A percentile compares a stretch with the other conserved stretches of the same genome.
Conservation (phyloP, 352 stramenopile species). For the Detonula confervacea region DNA sequence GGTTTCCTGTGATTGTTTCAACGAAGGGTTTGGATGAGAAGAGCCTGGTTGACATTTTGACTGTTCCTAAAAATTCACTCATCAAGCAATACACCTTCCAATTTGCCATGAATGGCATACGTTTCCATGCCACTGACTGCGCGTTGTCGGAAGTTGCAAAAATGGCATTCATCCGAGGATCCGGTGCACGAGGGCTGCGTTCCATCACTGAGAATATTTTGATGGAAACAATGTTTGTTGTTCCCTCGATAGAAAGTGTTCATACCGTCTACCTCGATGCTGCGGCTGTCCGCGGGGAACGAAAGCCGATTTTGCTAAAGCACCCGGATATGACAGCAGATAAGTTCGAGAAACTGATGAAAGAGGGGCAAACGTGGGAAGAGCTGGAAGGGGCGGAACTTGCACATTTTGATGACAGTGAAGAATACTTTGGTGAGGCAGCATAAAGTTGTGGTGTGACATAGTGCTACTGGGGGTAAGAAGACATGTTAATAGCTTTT, state of each 20-base stretch:
- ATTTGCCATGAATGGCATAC: conserved; percentile 95
- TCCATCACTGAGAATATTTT: conserved; percentile 93
- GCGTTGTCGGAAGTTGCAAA: conserved; percentile 94
- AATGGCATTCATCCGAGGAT: conserved; percentile 92
- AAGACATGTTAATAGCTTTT: no score
- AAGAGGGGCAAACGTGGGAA: conserved; percentile 53
- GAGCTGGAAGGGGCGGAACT: conserved; percentile 59
- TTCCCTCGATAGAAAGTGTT: conserved; percentile 91
- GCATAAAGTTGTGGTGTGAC: no score
- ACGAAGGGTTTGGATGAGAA: conserved; percentile 91
- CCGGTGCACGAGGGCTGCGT: conserved; percentile 94
- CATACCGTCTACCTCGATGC: conserved; percentile 94
- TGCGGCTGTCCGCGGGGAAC: conserved; percentile 89
- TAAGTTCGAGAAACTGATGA: conserved; percentile 76
- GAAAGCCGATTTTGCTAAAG: conserved; percentile 91
- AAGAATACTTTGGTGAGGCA: conserved; percentile 53
- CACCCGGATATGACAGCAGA: conserved; percentile 80
- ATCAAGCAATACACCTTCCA: conserved; percentile 97
- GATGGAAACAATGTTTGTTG: conserved; percentile 96
- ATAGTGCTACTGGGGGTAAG: no score
- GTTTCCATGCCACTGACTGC: conserved; percentile 94
- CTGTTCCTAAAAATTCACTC: conserved; percentile 96
- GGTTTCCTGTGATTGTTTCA: conserved; percentile 96
- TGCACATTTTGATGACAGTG: conserved; percentile 64
- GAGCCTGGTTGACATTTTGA: conserved; percentile 95